A percentile compares a stretch with the other conserved stretches of the same genome.
Evolutionary conservation across 78 protist species (phyloP).

Genomic region (Monosiga brevicollis): DNA sequence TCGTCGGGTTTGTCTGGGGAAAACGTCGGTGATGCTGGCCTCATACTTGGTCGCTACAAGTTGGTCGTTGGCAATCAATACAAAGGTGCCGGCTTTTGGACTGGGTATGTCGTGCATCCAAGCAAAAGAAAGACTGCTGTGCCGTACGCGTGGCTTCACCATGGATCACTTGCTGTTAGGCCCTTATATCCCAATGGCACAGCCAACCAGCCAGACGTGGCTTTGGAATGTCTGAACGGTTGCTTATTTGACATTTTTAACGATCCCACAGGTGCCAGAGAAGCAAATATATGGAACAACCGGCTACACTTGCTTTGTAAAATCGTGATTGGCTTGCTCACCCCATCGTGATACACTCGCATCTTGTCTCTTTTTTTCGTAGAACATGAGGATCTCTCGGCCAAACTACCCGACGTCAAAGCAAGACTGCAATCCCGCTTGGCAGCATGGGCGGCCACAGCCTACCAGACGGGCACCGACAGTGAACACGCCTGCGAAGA

Average conservation of each 20-base stretch:
- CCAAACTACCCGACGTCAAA: not conserved
- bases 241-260: not conserved
- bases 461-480: too few species aligned
- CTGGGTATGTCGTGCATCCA: not conserved
- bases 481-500: not conserved
- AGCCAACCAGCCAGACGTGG: not conserved
- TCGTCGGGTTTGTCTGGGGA: not conserved
- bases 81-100: not conserved
- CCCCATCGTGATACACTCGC: not conserved
- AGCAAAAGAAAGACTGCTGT: not conserved
- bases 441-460: too few species aligned
- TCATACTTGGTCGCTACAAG: not conserved
- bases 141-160: not conserved
- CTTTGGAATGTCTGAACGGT: not conserved
- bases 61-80: not conserved
- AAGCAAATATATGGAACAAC: not conserved
- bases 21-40: not conserved
- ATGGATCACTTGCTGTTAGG: not conserved
- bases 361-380: not conserved
- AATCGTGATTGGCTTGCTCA: not conserved
- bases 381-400: too few species aligned
- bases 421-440: too few species aligned
- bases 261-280: not conserved
- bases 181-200: constrained; percentile 11
- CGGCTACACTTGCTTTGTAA: not conserved